Evolutionary conservation across 2,329 filamentous ascomycete species (phyloP), one percentile per base, ranked within the genome.

Genomic region (Capronia coronata): DNA sequence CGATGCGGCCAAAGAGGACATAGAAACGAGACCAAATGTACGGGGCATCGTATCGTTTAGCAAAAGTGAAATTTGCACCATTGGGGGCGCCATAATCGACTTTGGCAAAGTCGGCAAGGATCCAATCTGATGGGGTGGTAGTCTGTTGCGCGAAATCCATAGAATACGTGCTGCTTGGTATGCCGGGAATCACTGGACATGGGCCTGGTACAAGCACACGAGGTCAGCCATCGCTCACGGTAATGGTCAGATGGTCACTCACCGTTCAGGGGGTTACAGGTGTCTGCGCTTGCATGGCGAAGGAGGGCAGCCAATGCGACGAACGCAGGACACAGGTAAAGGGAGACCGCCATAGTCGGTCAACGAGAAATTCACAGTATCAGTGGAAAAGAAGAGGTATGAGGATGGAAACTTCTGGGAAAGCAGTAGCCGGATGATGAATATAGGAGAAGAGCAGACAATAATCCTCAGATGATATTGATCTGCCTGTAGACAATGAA

Each of bases 111-210:
- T 60, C 51, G 4, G 83, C 69, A 2, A 78, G 81, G 67, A 95
- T 96, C 46, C 86, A 86, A 67, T 87, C 82, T 42, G 43, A 11
- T 13, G 56, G 54, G 6, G 53, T 51, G 2, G 91, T 89, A 22
- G 74, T 70, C 55, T 87, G 87, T 58, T 84, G 73, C 27, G 80
- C 84, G 69, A 97, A 94, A 71, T 96, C 88, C 68, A 93, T 83
- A 54, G 79, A 76, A 61, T 90, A 83, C 11, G 86, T 77, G 72
- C 81, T 87, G 51, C 87, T 52, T 21, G 51, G 87, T 2, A 97
- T 78, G 1, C 89, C 91, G 5, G 86, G 81, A 65, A 95, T 75
- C 43, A 86, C 67, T 3, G 85, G 78, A 62, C 91, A 96, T 50
- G 54, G 38, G 22, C 32, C 56, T 55, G 35, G 14, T 43, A 30